A percentile compares a stretch with the other conserved stretches of the same genome.
These are phyloP conservation scores for Musa balbisiana DNA, from an alignment of 202 grass and related monocot species.

Conservation along the genomic window DNA sequence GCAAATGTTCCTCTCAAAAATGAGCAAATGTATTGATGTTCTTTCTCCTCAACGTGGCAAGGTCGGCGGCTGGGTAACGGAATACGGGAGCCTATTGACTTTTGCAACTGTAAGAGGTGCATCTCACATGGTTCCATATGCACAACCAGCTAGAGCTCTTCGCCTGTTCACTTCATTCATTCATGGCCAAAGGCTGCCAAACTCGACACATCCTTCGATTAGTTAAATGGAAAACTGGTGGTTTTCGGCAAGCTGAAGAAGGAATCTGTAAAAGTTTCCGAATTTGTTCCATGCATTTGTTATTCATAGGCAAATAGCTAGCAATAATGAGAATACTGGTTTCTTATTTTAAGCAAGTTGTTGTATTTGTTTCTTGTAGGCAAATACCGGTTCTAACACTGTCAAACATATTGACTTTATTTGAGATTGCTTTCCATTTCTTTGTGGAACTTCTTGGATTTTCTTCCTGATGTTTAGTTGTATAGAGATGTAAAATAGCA, in stretches of 20 bases:
- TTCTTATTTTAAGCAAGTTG: too few relatives aligned
- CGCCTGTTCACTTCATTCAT: conserved; percentile 64
- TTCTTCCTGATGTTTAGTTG: too few relatives aligned
- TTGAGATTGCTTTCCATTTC: too few relatives aligned
- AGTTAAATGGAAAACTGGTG: conserved; percentile 21
- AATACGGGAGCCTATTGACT: conserved; percentile 76
- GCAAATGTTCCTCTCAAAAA: not conserved
- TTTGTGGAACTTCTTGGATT: too few relatives aligned
- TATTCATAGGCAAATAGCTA: not conserved
- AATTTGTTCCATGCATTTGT: not conserved
- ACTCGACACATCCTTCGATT: conserved; percentile 53
- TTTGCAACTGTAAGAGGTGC: conserved; percentile 88
- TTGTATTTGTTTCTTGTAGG: too few relatives aligned
- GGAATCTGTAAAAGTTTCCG: not conserved
- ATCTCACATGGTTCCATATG: conserved; percentile 90
- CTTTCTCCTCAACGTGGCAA: conserved; percentile 30
- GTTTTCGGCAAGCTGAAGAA: not conserved
- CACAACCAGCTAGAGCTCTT: conserved; percentile 75
- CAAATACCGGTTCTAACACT: too few relatives aligned
- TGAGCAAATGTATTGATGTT: not conserved
- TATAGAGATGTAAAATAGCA: too few relatives aligned
- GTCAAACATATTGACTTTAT: too few relatives aligned
- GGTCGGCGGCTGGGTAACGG: conserved; percentile 89
- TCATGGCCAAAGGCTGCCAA: conserved; percentile 58
- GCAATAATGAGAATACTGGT: not conserved